phyloP scores from a whole-genome alignment of 2,329 filamentous ascomycete genomes.

The Aschersonia sp. region DNA sequence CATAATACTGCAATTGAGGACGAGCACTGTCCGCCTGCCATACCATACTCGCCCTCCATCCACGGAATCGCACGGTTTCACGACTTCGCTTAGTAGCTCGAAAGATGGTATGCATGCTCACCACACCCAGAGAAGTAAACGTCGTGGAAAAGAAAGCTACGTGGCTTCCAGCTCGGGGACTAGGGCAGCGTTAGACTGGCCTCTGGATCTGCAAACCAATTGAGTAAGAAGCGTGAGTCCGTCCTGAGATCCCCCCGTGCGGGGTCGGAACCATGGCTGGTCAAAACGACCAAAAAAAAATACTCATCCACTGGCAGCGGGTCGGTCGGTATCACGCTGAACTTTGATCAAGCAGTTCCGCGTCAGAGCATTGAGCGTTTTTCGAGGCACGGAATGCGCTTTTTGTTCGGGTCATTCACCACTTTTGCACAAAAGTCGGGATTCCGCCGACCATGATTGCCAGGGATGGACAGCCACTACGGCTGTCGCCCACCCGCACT shows the following conservation, averaged over 20 bases:
- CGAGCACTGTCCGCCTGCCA: neutral
- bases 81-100: too few species aligned
- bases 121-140: neutral
- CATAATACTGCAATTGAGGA: neutral
- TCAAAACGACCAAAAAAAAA: neutral
- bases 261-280: neutral
- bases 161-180: neutral
- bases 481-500: too few species aligned
- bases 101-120: too few species aligned
- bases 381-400: too few species aligned
- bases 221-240: neutral
- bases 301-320: neutral
- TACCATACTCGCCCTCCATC: neutral
- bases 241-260: neutral
- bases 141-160: neutral
- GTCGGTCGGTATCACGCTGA: neutral
- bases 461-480: too few species aligned
- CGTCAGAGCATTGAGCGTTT: too few species aligned
- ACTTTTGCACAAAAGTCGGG: too few species aligned
- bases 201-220: neutral
- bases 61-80: too few species aligned
- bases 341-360: too few species aligned
- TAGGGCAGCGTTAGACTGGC: neutral
- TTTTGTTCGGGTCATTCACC: too few species aligned
- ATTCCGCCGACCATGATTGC: too few species aligned